Base-by-base conservation (phyloP, 208 protist species). In the Wallacemonas sp. region DNA sequence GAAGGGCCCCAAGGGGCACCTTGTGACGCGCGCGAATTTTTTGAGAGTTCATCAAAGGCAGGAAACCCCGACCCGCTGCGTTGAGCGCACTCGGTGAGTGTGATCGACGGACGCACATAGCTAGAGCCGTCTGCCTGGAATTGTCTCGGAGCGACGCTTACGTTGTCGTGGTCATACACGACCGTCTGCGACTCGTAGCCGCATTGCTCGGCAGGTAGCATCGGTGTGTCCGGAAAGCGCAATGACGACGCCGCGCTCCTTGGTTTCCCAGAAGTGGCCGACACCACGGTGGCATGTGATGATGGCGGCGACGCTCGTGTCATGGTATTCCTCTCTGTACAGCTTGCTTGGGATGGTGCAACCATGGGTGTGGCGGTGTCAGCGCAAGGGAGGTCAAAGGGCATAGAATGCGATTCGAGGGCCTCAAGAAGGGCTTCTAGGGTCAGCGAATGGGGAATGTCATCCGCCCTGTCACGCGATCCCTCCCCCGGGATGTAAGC, bases 391-490 rank as follows among this genome's bases (percentile, higher is more conserved):
- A 38, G 5, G 17, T 58, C 51, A 22, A 58, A 58, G 5, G 51
- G 51, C n/a, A 58, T 17, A 5, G 51, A 11, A 19, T 38, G 51
- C n/a, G 51, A 58, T 36, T 82, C 76, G 11, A 82, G 60, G 12
- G 22, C 53, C 22, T 47, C 61, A 41, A 82, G 58, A 2, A 82
- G 60, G 22, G 47, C 39, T 34, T 77, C 76, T 28, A 82, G 67
- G 8, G 76, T 78, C 15, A 68, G 59, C 30, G 70, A 77, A n/a
- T 21, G 66, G 12, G 45, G 15, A 1, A 51, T 45, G 5, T 70
- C 65, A 34, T 70, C 51, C 0, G 36, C 5, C 15, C 47, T 62
- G 12, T 11, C n/a, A 4, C 5, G 30, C 11, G 51, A 39, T n/a
- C n/a, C n/a, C n/a, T n/a, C n/a, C n/a, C n/a, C n/a, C n/a, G n/a